phyloP scores from a whole-genome alignment of 257 asterid species.

The Plectranthus barbatus region DNA sequence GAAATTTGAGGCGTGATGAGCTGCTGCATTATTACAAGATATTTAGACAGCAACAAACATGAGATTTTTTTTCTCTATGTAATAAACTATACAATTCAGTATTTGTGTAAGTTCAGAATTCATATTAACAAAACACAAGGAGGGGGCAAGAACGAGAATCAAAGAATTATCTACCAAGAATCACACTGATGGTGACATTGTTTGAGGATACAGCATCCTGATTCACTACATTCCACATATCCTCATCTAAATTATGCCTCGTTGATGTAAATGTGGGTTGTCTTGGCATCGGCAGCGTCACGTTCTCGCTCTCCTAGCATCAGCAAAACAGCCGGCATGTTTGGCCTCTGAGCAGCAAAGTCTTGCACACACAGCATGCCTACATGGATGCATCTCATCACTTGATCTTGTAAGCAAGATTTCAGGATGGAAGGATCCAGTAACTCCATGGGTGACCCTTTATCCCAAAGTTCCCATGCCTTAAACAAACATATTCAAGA shows the following conservation, averaged over 20 bases:
- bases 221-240: constrained; percentile 34
- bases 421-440: constrained; percentile 37
- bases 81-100: no score
- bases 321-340: constrained; percentile 59
- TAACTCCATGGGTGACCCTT: constrained; percentile 45
- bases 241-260: constrained; percentile 36
- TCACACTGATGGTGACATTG: constrained; percentile 53
- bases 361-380: constrained; percentile 83
- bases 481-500: constrained; percentile 6
- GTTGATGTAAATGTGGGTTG: constrained; percentile 55
- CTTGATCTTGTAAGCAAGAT: constrained; percentile 31
- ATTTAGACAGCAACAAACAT: no score
- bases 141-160: background rate
- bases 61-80: no score
- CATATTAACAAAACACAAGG: background rate
- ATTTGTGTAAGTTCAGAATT: background rate
- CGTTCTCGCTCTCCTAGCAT: constrained; percentile 60
- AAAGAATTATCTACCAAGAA: constrained; percentile 51
- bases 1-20: no score
- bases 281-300: constrained; percentile 48
- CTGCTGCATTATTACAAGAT: no score
- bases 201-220: constrained; percentile 45
- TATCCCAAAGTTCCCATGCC: constrained; percentile 82
- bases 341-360: constrained; percentile 48
- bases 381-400: constrained; percentile 56